Conservation (phyloP, 1,284 basidiomycete species). For the Cutaneotrichosporon daszewskae region DNA sequence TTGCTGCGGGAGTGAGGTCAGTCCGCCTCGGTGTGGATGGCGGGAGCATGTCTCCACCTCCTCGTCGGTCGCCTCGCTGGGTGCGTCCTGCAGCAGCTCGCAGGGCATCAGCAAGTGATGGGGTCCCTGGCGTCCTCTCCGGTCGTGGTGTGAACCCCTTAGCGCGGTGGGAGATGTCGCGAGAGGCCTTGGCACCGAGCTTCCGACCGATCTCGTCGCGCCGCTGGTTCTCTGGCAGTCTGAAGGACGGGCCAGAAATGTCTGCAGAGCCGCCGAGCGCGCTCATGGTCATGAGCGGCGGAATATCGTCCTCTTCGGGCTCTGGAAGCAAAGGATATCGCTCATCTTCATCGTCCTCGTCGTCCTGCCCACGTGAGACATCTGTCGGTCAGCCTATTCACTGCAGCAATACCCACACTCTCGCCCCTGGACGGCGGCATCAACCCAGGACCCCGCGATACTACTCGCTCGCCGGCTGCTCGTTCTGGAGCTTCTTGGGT, state of each 20-base stretch:
- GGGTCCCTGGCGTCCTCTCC: constrained; percentile 49
- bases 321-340: constrained; percentile 6
- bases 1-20: constrained; percentile 73
- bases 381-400: constrained; percentile 4
- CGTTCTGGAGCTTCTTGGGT: constrained; percentile 6
- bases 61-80: constrained; percentile 7
- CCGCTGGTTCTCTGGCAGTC: constrained; percentile 60
- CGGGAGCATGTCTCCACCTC: constrained; percentile 56
- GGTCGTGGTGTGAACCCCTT: constrained; percentile 55
- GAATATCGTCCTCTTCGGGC: constrained; percentile 69
- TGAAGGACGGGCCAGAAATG: constrained; percentile 57
- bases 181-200: constrained; percentile 57
- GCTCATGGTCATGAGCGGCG: constrained; percentile 83
- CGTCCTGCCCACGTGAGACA: background rate
- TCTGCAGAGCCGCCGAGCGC: constrained; percentile 57
- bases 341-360: background rate
- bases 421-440: constrained; percentile 74
- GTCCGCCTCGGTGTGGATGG: constrained; percentile 63
- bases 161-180: constrained; percentile 43
- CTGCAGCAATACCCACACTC: constrained; percentile 41
- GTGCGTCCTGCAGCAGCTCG: constrained; percentile 40
- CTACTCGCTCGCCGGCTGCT: constrained; percentile 59
- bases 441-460: constrained; percentile 78
- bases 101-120: constrained; percentile 33
- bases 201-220: constrained; percentile 72